These are phyloP conservation scores for Suillus lakei DNA, from an alignment of 768 basidiomycete genomes.

Conservation along the genomic window DNA sequence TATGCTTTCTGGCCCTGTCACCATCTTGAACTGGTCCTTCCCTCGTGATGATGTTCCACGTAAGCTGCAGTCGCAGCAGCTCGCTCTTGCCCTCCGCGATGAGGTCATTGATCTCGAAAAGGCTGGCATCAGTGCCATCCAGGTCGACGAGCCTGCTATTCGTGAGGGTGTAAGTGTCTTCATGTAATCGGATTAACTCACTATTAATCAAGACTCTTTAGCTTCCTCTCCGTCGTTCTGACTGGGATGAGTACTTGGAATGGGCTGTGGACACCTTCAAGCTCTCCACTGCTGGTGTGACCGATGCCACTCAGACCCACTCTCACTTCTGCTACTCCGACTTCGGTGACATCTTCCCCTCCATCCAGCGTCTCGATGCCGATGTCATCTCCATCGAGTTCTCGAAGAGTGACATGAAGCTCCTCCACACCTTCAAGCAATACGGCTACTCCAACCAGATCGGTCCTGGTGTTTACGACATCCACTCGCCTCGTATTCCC, in stretches of 20 bases:
- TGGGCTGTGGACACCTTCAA: conserved; percentile 99
- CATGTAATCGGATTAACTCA: not conserved
- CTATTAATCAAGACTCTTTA: conserved; percentile 33
- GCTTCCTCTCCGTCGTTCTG: conserved; percentile 93
- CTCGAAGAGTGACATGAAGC: conserved; percentile 98
- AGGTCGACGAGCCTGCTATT: conserved; percentile 99
- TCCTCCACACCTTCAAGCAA: conserved; percentile 92
- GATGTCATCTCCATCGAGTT: conserved; percentile 99
- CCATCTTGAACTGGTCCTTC: conserved; percentile 99
- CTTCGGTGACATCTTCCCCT: conserved; percentile 98
- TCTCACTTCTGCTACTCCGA: conserved; percentile 99
- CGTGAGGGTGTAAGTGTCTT: conserved; percentile 85
- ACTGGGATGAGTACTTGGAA: conserved; percentile 95
- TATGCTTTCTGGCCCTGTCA: conserved; percentile 98
- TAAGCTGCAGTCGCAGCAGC: conserved; percentile 97
- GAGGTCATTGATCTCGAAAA: conserved; percentile 97
- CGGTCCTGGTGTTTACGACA: conserved; percentile 98
- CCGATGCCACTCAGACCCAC: conserved; percentile 93
- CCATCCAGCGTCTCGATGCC: conserved; percentile 94
- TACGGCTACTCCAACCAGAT: conserved; percentile 97
- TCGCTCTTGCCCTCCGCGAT: conserved; percentile 96
- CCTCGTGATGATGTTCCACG: conserved; percentile 97
- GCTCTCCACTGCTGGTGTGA: conserved; percentile 94
- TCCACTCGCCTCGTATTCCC: conserved; percentile 99
- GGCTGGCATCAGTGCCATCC: conserved; percentile 96